Evolutionary conservation across 176 grass and related monocot species (phyloP).

Genomic region (Urochloa ruziziensis): DNA sequence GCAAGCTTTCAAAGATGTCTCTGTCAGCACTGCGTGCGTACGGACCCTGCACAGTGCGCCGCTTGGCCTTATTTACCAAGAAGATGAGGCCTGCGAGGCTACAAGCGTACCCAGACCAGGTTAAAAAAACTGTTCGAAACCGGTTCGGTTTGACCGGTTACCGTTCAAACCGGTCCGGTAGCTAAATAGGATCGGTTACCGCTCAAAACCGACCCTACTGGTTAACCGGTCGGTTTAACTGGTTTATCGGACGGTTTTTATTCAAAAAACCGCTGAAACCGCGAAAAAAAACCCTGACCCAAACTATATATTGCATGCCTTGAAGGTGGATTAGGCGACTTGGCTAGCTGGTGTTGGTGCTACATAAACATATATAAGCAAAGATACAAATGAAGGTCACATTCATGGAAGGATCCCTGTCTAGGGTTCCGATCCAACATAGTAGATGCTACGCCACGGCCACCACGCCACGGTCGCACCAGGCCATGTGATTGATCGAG

Average conservation of each 20-base stretch:
- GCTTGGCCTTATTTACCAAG: constrained; percentile 12
- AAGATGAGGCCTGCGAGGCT: neutral
- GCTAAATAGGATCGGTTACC: too few relatives aligned
- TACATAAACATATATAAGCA: constrained; percentile 5
- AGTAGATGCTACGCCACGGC: too few relatives aligned
- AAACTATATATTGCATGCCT: neutral
- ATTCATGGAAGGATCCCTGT: constrained; percentile 25
- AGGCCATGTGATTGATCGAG: constrained; percentile 16
- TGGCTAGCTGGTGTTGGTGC: neutral
- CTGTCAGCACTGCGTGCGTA: neutral
- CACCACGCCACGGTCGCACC: neutral
- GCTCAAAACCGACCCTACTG: too few relatives aligned
- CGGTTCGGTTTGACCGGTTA: too few relatives aligned
- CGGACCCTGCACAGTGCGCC: neutral
- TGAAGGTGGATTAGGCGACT: neutral
- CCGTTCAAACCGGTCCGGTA: too few relatives aligned
- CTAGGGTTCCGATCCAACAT: too few relatives aligned
- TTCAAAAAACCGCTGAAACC: too few relatives aligned
- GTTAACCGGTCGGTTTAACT: too few relatives aligned
- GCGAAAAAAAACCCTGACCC: too few relatives aligned
- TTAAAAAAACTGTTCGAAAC: too few relatives aligned
- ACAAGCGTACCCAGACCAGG: too few relatives aligned
- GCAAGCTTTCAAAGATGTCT: neutral
- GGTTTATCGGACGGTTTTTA: too few relatives aligned
- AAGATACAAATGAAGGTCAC: constrained; percentile 1